Evolutionary conservation across 1,284 basidiomycete species (phyloP), one percentile per base, ranked within the genome.

Genomic region (Dichomitus squalens): DNA sequence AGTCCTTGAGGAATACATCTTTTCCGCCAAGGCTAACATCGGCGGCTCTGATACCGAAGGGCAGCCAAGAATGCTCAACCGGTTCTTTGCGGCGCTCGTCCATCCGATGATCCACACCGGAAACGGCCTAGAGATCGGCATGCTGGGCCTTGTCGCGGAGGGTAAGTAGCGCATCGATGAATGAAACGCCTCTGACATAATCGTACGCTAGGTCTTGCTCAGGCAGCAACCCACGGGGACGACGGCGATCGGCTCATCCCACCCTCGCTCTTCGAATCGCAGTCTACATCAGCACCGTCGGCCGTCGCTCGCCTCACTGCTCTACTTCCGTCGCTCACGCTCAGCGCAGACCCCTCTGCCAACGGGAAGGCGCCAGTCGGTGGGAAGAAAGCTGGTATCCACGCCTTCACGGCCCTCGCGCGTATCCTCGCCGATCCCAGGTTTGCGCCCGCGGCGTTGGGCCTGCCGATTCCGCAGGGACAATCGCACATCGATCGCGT

Each of bases 31-130:
- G 40, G 79, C 76, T 29, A 89, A 88, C 62, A 74, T 78, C 60
- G 69, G 73, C 29, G 65, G 71, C 46, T 76, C 80, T 31, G 82
- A 84, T 1, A 50, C 63, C 58, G 47, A 80, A 82, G n/a, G n/a
- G n/a, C n/a, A n/a, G n/a, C n/a, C n/a, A n/a, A n/a, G n/a, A n/a
- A 3, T 90, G 86, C 68, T 88, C 3, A 81, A 78, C 59, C 79
- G 87, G 4, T 77, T 87, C 64, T 60, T 88, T 8, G 78, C 79
- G 7, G 84, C 83, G 11, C 70, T 88, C 12, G 43, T 89, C 0
- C 88, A 90, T 58, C 86, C 87, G 0, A 67, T 88, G 58, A 88
- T 90, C 34, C 85, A 88, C 58, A 63, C 75, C 0, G 87, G 85
- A 1, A 86, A 85, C 67, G 88, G 86, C 2, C 69, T 78, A 4